Base-by-base conservation (phyloP, 2,329 filamentous ascomycete genomes). In the Clonostachys chloroleuca region DNA sequence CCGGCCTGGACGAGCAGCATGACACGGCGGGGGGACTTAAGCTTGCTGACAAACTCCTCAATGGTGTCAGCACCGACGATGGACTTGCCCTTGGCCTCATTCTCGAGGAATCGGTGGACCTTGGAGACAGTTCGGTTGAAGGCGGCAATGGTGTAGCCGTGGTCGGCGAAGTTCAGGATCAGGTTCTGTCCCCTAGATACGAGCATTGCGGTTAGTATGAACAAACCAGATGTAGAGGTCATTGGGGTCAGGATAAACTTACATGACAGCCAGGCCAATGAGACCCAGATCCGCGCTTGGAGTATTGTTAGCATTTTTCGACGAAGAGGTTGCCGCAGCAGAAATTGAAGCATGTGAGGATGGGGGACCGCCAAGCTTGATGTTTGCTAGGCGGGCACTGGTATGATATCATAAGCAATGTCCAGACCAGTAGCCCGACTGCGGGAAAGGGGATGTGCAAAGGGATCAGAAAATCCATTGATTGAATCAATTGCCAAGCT, bases 1-100 rank as follows among this genome's bases (percentile, higher is more conserved):
- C 94, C 94, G 62, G 94, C 94, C 87, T 96, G 95, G 75, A 99
- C 94, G 59, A 99, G 87, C 65, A 99, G 84, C 94, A 99, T 99
- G 74, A 99, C 84, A 64, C 92, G 88, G 63, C 94, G 90, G 65
- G 94, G 94, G 64, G 82, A 89, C 89, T 97, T 97, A 70, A 99
- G 88, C 84, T 96, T 96, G 73, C 83, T 75, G 66, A 92, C 83
- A 69, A 99, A 96, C 74, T 99, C 94, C 80, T 96, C 82, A 69
- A 90, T 87, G 65, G 85, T 88, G 77, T 96, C 86, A 62, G 94
- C 92, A 69, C 94, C 94, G 56, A 96, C 83, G 61, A 99, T 87
- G 62, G 89, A 87, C 83, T 96, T 96, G 79, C 92, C 89, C 81
- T 92, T 91, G 69, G 89, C 89, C 77, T 92, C 88, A 74, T 96